A percentile compares a stretch with the other conserved stretches of the same genome.
Conservation (phyloP, 2,329 filamentous ascomycete species). For the Fusarium sulawesiense region DNA sequence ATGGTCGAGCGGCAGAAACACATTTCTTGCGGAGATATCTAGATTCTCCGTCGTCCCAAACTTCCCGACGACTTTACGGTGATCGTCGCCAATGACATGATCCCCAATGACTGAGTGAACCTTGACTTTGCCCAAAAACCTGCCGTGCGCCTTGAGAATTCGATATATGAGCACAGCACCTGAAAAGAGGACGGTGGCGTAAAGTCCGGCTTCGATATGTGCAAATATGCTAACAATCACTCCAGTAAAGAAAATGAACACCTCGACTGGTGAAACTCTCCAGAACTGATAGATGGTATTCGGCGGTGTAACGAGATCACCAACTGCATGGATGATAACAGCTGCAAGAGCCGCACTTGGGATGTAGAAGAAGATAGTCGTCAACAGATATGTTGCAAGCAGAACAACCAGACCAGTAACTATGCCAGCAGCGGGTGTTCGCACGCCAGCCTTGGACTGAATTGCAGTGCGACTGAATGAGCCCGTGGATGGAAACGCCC, state of each 20-base stretch:
- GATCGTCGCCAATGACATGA: constrained; percentile 73
- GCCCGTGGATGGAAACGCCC: constrained; percentile 90
- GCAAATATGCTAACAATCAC: constrained; percentile 91
- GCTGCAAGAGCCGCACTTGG: constrained; percentile 82
- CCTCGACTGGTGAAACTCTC: constrained; percentile 90
- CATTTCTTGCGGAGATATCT: constrained; percentile 71
- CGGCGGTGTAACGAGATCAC: constrained; percentile 89
- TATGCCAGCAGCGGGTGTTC: constrained; percentile 89
- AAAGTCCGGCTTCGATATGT: constrained; percentile 92
- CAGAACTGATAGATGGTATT: constrained; percentile 96
- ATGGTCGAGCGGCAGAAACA: constrained; percentile 89
- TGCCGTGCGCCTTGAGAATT: constrained; percentile 82
- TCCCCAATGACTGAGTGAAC: constrained; percentile 87
- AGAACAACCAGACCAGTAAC: constrained; percentile 89
- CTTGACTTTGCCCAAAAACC: constrained; percentile 75
- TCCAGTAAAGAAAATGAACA: constrained; percentile 91
- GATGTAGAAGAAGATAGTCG: constrained; percentile 93
- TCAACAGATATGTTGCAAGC: constrained; percentile 88
- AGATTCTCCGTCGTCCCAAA: constrained; percentile 67
- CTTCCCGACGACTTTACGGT: constrained; percentile 58
- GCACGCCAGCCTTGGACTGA: constrained; percentile 95
- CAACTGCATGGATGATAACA: constrained; percentile 96
- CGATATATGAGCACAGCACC: constrained; percentile 84
- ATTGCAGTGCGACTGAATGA: constrained; percentile 97
- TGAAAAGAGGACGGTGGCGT: constrained; percentile 83